These are phyloP conservation scores for Caulochytrium protostelioides DNA, from an alignment of 371 early-diverging fungal genomes.

Conservation along the genomic window DNA sequence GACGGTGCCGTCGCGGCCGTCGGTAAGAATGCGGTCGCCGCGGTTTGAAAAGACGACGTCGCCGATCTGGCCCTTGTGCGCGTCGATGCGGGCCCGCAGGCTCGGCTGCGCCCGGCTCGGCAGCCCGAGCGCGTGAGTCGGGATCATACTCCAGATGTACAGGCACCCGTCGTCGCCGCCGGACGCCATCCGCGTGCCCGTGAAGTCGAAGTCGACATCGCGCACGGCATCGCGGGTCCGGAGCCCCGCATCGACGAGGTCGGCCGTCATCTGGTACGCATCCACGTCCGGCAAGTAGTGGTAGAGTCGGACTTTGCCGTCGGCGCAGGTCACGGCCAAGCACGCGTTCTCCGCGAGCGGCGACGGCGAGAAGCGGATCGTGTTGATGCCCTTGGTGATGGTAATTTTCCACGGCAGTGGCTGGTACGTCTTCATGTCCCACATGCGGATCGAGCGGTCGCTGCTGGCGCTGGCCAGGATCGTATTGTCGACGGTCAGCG, in stretches of 20 bases:
- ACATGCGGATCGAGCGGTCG: conserved; percentile 57
- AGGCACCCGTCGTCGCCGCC: conserved; percentile 61
- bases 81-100: conserved; percentile 42
- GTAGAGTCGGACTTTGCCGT: conserved; percentile 53
- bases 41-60: conserved; percentile 50
- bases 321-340: conserved; percentile 50
- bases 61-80: conserved; percentile 48
- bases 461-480: conserved; percentile 61
- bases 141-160: no score
- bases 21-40: conserved; percentile 48
- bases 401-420: conserved; percentile 17
- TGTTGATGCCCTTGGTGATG: conserved; percentile 30
- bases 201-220: conserved; percentile 48
- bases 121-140: no score
- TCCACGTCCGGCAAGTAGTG: no score
- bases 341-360: conserved; percentile 44
- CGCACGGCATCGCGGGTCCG: conserved; percentile 34
- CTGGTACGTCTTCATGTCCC: conserved; percentile 50
- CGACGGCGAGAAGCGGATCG: conserved; percentile 64
- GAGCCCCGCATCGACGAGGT: conserved; percentile 35
- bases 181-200: conserved; percentile 58
- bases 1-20: conserved; percentile 37
- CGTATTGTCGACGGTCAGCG: conserved; percentile 56
- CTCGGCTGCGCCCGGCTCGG: conserved; percentile 31
- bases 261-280: no score